A percentile compares a stretch with the other conserved stretches of the same genome.
These are phyloP conservation scores for Candida quercuum DNA, from an alignment of 805 yeast species.

Conservation along the genomic window DNA sequence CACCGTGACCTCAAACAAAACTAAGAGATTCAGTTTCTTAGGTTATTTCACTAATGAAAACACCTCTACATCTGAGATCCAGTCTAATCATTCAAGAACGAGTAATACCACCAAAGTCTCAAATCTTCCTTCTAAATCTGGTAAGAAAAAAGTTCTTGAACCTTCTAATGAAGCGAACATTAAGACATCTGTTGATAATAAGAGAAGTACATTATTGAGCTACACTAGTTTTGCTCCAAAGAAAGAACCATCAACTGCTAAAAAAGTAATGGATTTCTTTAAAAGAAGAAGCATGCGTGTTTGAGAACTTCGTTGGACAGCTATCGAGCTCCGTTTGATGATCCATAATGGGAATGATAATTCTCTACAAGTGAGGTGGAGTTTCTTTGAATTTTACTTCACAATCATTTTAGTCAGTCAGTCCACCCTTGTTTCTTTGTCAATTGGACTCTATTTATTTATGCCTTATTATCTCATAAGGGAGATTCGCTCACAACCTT, in stretches of 20 bases:
- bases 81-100: slow-evolving; percentile 7
- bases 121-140: slow-evolving; percentile 1
- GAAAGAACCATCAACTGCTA: slow-evolving; percentile 69
- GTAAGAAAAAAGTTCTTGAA: slow-evolving; percentile 19
- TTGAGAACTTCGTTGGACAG: neutral
- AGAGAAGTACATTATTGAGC: slow-evolving; percentile 12
- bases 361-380: too few species aligned
- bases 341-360: too few species aligned
- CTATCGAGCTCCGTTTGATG: too few species aligned
- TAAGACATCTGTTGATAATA: slow-evolving; percentile 2
- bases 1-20: slow-evolving; percentile 13
- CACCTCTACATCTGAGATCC: slow-evolving; percentile 5
- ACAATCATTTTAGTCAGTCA: too few species aligned
- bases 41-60: slow-evolving; percentile 26
- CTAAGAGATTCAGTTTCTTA: slow-evolving; percentile 36
- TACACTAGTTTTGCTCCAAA: slow-evolving; percentile 24
- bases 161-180: slow-evolving; percentile 20
- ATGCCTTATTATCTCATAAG: too few species aligned
- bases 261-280: slow-evolving; percentile 73
- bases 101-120: neutral
- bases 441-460: too few species aligned
- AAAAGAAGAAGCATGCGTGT: slow-evolving; percentile 52
- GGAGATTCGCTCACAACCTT: too few species aligned
- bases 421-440: too few species aligned
- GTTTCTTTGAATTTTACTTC: too few species aligned